These are phyloP conservation scores for Entonaema liquescens DNA, from an alignment of 495 filamentous ascomycete species.

Conservation along the genomic window DNA sequence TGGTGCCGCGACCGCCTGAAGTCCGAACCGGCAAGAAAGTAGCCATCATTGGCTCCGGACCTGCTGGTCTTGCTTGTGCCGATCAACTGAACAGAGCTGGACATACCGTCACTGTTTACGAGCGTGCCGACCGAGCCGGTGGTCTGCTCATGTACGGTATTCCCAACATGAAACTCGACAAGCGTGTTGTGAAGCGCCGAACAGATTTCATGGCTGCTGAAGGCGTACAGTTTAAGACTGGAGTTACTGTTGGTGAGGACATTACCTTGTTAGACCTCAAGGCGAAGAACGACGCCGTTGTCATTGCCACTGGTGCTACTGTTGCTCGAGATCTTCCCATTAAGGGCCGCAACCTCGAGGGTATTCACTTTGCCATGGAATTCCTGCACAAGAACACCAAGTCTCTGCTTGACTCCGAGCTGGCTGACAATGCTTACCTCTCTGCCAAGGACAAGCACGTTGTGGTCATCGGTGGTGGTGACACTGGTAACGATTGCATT, in stretches of 20 bases:
- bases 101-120: slow-evolving; percentile 92
- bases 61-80: slow-evolving; percentile 88
- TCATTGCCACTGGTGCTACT: slow-evolving; percentile 96
- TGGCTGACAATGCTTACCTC: slow-evolving; percentile 89
- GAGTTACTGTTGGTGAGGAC: slow-evolving; percentile 81
- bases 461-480: slow-evolving; percentile 97
- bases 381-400: slow-evolving; percentile 99
- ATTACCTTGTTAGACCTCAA: slow-evolving; percentile 80
- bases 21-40: slow-evolving; percentile 89
- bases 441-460: slow-evolving; percentile 97
- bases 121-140: slow-evolving; percentile 91
- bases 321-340: slow-evolving; percentile 97
- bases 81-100: slow-evolving; percentile 97
- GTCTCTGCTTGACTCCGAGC: slow-evolving; percentile 92
- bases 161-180: slow-evolving; percentile 99
- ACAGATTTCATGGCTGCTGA: slow-evolving; percentile 96
- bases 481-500: slow-evolving; percentile 99
- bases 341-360: slow-evolving; percentile 86
- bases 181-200: slow-evolving; percentile 94
- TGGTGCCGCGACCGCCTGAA: slow-evolving; percentile 84
- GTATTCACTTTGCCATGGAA: slow-evolving; percentile 98
- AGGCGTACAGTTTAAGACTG: slow-evolving; percentile 84
- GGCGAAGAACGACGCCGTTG: slow-evolving; percentile 80
- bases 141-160: slow-evolving; percentile 99
- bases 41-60: slow-evolving; percentile 94